Evolutionary conservation across 2,329 filamentous ascomycete genomes (phyloP), one percentile per base, ranked within the genome.

Genomic region (Metarhizium robertsii): DNA sequence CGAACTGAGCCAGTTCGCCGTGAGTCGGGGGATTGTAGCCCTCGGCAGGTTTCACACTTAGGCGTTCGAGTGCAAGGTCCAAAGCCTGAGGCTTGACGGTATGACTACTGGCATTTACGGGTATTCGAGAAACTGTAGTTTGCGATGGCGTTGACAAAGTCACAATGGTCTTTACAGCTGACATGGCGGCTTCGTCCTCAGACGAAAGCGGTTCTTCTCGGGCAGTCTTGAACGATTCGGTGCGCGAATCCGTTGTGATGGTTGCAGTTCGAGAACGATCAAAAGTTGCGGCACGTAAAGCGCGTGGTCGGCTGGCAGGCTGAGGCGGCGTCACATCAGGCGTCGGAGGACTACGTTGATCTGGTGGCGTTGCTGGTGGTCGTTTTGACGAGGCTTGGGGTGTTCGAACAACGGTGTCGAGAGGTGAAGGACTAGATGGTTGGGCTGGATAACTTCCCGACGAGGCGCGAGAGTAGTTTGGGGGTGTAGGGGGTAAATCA

Each of bases 251-350:
- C 1, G 75, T 76, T 6, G 77, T 81, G 10, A 77, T 84, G 8
- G 76, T 69, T 58, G 77, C 84, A 10, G 75, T 69, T 58, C 79
- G 80, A 36, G 79, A 80, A 25, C 79, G 77, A 59, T 84, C 78
- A 59, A 69, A 70, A 48, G 75, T 64, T 18, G 69, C 66, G 18
- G 79, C 77, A 36, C 79, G 78, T 49, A 74, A 65, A 53, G 71
- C 65, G 64, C 72, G 74, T 16, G 75, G 70, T 56, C 74, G 75
- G 42, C 68, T 69, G 50, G 67, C 64, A 47, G 70, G 68, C 57
- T 83, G 79, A 40, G 87, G 87, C 53, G 87, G 88, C 16, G 87
- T 91, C 49, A 87, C 80, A 69, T 90, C 87, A 38, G 87, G 88
- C 3, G 87, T 91, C 36, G 86, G 87, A 16, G 85, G 85, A 62